Percentiles rank a stretch among this genome's conserved stretches.
Conservation (phyloP, 2,329 filamentous ascomycete species). For the Venturia effusa region DNA sequence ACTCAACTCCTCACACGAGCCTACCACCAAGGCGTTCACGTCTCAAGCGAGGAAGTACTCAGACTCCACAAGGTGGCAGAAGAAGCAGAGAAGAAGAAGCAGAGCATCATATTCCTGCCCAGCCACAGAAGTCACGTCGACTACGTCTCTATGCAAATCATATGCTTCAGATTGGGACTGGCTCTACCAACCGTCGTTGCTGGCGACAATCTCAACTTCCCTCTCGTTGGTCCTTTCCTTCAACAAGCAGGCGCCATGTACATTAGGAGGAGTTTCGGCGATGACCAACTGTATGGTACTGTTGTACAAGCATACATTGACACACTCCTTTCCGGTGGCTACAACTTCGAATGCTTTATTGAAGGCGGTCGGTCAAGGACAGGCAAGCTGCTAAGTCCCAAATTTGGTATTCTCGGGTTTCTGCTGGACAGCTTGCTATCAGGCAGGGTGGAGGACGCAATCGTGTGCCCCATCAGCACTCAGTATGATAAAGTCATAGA, state of each 20-base stretch:
- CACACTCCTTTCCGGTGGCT: conserved; percentile 77
- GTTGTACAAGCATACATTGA: conserved; percentile 97
- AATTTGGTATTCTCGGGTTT: conserved; percentile 90
- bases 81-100: conserved; percentile 72
- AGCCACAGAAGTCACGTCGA: conserved; percentile 94
- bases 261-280: conserved; percentile 85
- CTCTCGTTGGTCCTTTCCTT: conserved; percentile 76
- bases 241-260: conserved; percentile 97
- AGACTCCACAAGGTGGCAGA: conserved; percentile 72
- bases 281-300: conserved; percentile 80
- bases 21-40: conserved; percentile 95
- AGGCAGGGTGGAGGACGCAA: conserved; percentile 76
- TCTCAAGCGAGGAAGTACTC: conserved; percentile 87
- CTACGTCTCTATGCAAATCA: conserved; percentile 87
- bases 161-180: conserved; percentile 87
- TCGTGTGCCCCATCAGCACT: conserved; percentile 91
- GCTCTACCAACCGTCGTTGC: conserved; percentile 85
- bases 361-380: conserved; percentile 89
- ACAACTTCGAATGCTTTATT: conserved; percentile 97
- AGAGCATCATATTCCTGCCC: conserved; percentile 91
- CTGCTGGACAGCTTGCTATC: conserved; percentile 83
- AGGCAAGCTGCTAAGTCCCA: conserved; percentile 84
- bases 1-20: conserved; percentile 85
- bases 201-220: conserved; percentile 93
- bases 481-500: conserved; percentile 99